Percentiles rank a stretch among this genome's conserved stretches.
Conservation (phyloP, 1,139 yeast genomes). For the Hemisphaericaspora xylofermentans region DNA sequence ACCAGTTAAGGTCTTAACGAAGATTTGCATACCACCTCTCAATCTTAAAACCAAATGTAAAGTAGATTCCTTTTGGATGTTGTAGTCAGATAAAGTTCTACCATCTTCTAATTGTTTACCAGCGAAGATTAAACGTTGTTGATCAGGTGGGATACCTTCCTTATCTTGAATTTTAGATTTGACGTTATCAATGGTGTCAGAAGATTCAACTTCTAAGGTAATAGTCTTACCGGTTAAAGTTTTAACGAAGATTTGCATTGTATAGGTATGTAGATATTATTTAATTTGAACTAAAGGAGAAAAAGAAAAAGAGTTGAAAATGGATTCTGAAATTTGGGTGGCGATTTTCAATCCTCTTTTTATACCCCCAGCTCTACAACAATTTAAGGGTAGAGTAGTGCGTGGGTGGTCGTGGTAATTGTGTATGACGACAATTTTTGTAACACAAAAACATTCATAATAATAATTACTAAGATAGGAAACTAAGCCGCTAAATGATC, state of each 20-base stretch:
- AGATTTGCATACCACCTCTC: conserved; percentile 92
- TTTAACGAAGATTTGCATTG: conserved; percentile 58
- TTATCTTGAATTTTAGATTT: conserved; percentile 99
- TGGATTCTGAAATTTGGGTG: conserved; percentile 3
- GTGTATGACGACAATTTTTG: not conserved
- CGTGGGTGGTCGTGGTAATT: not conserved
- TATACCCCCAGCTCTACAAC: not conserved
- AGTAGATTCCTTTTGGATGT: conserved; percentile 99
- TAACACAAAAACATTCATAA: not conserved
- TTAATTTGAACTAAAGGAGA: conserved; percentile 3
- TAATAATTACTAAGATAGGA: no score
- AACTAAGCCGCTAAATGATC: no score
- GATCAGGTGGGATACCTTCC: conserved; percentile 99
- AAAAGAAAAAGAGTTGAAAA: conserved; percentile 2
- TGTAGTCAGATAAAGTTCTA: conserved; percentile 98
- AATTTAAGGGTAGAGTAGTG: no score
- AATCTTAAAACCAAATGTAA: conserved; percentile 96
- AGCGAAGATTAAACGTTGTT: conserved; percentile 98
- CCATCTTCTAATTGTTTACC: conserved; percentile 99
- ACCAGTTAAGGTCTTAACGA: conserved; percentile 62
- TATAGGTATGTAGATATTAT: not conserved
- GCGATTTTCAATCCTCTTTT: conserved; percentile 8
- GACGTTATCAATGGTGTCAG: conserved; percentile 99
- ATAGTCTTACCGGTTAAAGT: conserved; percentile 98
- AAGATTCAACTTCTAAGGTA: conserved; percentile 98